Base-by-base conservation (phyloP, 1,139 yeast genomes). In the Kodamaea alishanica region DNA sequence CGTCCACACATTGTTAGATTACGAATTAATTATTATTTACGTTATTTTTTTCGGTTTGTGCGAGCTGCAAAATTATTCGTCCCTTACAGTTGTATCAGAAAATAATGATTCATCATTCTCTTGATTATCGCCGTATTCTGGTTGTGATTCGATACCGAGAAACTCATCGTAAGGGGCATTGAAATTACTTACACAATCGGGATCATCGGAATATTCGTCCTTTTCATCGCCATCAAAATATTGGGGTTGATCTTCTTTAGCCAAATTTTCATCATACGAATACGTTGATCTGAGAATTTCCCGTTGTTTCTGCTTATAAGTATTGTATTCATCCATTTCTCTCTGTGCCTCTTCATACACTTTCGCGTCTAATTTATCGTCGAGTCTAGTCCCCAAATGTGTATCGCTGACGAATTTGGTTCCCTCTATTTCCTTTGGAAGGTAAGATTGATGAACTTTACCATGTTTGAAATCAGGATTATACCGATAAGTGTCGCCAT, bases 391-490 rank as follows among this genome's bases (percentile, higher is more conserved):
- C 1, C 73, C 73, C 35, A 70, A 55, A 49, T 73, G 74, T 3
- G 54, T 54, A 26, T 58, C 60, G 33, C 71, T 70, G n/a, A 67
- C 58, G 42, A 77, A 67, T 36, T 52, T 60, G 4, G 58, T 44
- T 6, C 55, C 56, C 24, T 46, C 49, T 3, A 73, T 52, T 30
- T 71, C 79, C 7, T 67, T 64, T 0, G 95, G 94, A 49, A 85
- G 64, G 50, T 84, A 86, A 8, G 67, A 73, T 58, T 94, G 98
- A 30, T 64, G 56, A 2, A 87, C 95, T 36, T 65, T 59, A 0
- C 97, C 98, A 45, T 81, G 78, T 32, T 66, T 67, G 58, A 59
- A 92, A 45, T 77, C 73, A 0, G 98, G 98, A 50, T 89, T 89
- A 59, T 92, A 94, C 56, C 88, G 86, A 63, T 92, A 92, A 12